Percentiles rank a stretch among this genome's conserved stretches.
Conservation (phyloP, 1,139 yeast species). For the Zygosaccharomyces pseudobailii region DNA sequence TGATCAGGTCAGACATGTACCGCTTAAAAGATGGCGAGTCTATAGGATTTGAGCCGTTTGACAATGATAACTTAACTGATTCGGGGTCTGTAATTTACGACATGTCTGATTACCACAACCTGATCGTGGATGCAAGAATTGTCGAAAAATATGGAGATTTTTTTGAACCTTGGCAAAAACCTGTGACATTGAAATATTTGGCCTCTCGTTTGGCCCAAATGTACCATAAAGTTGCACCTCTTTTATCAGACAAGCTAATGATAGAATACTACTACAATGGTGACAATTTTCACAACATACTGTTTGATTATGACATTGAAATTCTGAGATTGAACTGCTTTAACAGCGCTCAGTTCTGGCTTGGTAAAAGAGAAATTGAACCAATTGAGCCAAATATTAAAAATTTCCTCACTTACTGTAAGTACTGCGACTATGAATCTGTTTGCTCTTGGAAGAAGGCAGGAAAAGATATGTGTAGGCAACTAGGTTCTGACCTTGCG, state of each 20-base stretch:
- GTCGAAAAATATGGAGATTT: conserved; percentile 18
- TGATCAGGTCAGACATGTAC: conserved; percentile 42
- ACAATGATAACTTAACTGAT: conserved; percentile 19
- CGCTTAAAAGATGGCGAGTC: conserved; percentile 44
- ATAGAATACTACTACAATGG: conserved; percentile 52
- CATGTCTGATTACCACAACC: conserved; percentile 14
- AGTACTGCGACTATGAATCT: conserved; percentile 47
- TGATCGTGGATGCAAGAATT: conserved; percentile 13
- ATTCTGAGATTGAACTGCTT: conserved; percentile 33
- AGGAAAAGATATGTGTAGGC: conserved; percentile 15
- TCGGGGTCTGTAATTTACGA: conserved; percentile 11
- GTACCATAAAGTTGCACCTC: conserved; percentile 37
- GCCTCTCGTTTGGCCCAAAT: conserved; percentile 53
- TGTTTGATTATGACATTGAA: conserved; percentile 37
- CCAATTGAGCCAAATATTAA: conserved; percentile 35
- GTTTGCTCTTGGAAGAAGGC: conserved; percentile 35
- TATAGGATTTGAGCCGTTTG: conserved; percentile 43
- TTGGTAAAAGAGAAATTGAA: conserved; percentile 46
- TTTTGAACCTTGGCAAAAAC: conserved; percentile 44
- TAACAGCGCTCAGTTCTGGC: conserved; percentile 48
- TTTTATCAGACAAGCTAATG: conserved; percentile 38
- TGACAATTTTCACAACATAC: conserved; percentile 38
- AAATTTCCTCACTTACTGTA: conserved; percentile 40
- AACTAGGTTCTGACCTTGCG: conserved; percentile 20
- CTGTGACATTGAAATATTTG: conserved; percentile 54